Base-by-base conservation (phyloP, 208 protist genomes). In the Strigomonas oncopelti region DNA sequence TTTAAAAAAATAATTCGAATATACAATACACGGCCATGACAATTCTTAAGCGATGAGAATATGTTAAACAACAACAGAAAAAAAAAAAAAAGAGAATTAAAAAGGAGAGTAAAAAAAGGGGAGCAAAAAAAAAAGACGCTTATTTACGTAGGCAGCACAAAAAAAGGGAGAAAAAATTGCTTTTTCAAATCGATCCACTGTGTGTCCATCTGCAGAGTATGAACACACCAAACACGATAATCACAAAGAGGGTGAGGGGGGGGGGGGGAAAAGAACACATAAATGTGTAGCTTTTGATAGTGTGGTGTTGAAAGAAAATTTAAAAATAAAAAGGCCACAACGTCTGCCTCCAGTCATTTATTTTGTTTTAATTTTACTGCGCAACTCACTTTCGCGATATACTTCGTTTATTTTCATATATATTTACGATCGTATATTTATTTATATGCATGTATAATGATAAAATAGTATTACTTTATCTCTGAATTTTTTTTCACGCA, bases 11-110 rank as follows among this genome's bases (percentile, higher is more conserved):
- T 52, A 52, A 52, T 45, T 18, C 46, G 46, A 52, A 52, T 24
- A 52, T 25, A 8, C 31, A 16, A 45, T 61, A 7, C 29, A 45
- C 3, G 5, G 8, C 9, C 9, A 38, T 38, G 7, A 38, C 7
- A 38, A 38, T 38, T 61, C n/a, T 9, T 29, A 16, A 25, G 38
- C 46, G 69, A 48, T 34, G 27, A 69, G 71, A 66, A 65, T 34
- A 29, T 51, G 22, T 16, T 29, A 27, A 14, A 67, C 24, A 73
- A 25, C 25, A 27, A 24, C n/a, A 59, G 42, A 45, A 25, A 48
- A 64, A 65, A 64, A 71, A 65, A 36, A 24, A 65, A 54, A 38
- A n/a, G 48, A 29, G 11, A 56, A 36, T 42, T 45, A 64, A 64
- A 67, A 38, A 64, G 48, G 16, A 7, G 0, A 46, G 53, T 14